These are phyloP conservation scores for Suillus occidentalis DNA, from an alignment of 768 basidiomycete genomes.

Conservation along the genomic window DNA sequence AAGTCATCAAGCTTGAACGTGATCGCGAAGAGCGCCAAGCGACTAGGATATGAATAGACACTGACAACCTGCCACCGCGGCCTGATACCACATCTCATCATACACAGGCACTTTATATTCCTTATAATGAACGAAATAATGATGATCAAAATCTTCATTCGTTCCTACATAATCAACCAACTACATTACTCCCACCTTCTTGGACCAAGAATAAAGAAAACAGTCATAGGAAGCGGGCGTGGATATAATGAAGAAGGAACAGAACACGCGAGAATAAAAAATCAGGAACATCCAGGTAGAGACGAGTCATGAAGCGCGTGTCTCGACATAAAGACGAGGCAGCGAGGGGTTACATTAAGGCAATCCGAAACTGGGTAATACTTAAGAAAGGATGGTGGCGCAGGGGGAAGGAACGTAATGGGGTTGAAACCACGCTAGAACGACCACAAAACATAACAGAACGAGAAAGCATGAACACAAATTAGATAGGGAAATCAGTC, in stretches of 20 bases:
- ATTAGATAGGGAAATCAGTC: slow-evolving; percentile 9
- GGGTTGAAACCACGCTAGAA: slow-evolving; percentile 11
- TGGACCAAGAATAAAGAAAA: slow-evolving; percentile 9
- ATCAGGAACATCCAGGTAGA: slow-evolving; percentile 7
- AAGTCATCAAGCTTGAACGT: slow-evolving; percentile 55
- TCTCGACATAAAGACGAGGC: slow-evolving; percentile 9
- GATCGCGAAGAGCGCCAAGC: slow-evolving; percentile 57
- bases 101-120: not conserved
- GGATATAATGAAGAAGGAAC: slow-evolving; percentile 17
- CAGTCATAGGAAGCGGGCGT: slow-evolving; percentile 14
- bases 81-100: not conserved
- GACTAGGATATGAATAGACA: slow-evolving; percentile 56
- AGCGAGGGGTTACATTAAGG: slow-evolving; percentile 20
- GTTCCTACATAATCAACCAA: slow-evolving; percentile 19
- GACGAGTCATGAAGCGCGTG: slow-evolving; percentile 7
- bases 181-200: slow-evolving; percentile 18
- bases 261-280: slow-evolving; percentile 16
- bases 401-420: slow-evolving; percentile 4
- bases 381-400: slow-evolving; percentile 14
- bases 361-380: slow-evolving; percentile 14
- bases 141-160: slow-evolving; percentile 3
- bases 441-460: slow-evolving; percentile 11
- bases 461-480: slow-evolving; percentile 14
- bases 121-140: not conserved
- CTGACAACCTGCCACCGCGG: not conserved